Conservation (phyloP, 1,284 basidiomycete species). For the Trichosporon inkin region DNA sequence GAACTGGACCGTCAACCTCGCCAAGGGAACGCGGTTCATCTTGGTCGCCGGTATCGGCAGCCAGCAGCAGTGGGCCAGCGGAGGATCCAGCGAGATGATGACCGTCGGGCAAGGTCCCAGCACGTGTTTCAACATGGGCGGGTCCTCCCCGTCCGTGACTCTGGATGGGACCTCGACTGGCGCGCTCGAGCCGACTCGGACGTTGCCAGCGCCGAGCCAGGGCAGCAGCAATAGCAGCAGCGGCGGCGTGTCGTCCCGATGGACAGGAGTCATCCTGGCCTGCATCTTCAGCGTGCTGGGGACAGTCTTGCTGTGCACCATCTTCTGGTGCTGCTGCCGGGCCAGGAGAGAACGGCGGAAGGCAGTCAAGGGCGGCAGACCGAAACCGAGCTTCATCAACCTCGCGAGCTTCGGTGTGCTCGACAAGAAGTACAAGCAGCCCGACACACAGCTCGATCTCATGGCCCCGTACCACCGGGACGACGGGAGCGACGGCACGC, state of each 20-base stretch:
- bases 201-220: not conserved
- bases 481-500: conserved; percentile 10
- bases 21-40: conserved; percentile 48
- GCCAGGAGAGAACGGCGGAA: conserved; percentile 27
- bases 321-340: conserved; percentile 50
- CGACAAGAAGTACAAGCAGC: conserved; percentile 9
- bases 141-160: conserved; percentile 35
- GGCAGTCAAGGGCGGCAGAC: conserved; percentile 12
- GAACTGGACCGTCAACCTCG: conserved; percentile 44
- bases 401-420: conserved; percentile 14
- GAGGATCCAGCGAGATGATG: conserved; percentile 42
- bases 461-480: conserved; percentile 12
- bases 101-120: conserved; percentile 45
- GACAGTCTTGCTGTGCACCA: conserved; percentile 39
- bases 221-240: not conserved
- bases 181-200: not conserved
- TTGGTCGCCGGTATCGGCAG: conserved; percentile 46
- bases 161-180: conserved; percentile 13
- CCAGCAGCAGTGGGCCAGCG: conserved; percentile 44
- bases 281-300: conserved; percentile 55
- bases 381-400: conserved; percentile 14
- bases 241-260: not conserved
- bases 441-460: conserved; percentile 27
- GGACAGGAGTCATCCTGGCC: conserved; percentile 52
- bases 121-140: conserved; percentile 26